Conservation (phyloP, 129 eudicot genomes). For the Tagetes erecta region DNA sequence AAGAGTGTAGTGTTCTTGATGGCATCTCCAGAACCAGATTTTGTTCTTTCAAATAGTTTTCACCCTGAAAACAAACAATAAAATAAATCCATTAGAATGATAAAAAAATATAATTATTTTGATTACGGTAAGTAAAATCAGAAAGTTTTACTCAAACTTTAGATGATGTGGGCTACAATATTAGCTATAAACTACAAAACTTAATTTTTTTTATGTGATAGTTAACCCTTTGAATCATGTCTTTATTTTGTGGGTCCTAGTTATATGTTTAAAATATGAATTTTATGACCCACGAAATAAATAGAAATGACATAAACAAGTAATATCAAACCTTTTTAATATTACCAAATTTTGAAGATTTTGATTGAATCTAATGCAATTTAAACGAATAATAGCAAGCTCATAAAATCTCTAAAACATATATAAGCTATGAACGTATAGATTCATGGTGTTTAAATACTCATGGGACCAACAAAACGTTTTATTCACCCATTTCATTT, state of each 20-base stretch:
- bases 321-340: not conserved
- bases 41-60: constrained; percentile 42
- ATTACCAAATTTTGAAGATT: not conserved
- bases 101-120: not conserved
- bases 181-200: constrained; percentile 1
- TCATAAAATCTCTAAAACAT: not conserved
- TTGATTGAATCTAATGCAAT: not conserved
- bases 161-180: not conserved
- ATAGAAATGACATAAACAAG: not conserved
- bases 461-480: not conserved
- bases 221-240: not conserved
- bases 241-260: too few relatives aligned
- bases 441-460: not conserved
- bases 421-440: not conserved
- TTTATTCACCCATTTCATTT: too few relatives aligned
- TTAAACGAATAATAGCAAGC: not conserved
- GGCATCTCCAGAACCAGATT: constrained; percentile 65
- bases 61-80: constrained; percentile 25
- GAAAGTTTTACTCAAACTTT: not conserved
- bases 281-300: not conserved
- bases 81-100: not conserved
- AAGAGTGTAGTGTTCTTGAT: constrained; percentile 45
- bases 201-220: constrained; percentile 8
- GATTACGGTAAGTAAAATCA: not conserved
- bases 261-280: not conserved